Base-by-base conservation (phyloP, 805 yeast genomes). In the Myxozyma geophila region DNA sequence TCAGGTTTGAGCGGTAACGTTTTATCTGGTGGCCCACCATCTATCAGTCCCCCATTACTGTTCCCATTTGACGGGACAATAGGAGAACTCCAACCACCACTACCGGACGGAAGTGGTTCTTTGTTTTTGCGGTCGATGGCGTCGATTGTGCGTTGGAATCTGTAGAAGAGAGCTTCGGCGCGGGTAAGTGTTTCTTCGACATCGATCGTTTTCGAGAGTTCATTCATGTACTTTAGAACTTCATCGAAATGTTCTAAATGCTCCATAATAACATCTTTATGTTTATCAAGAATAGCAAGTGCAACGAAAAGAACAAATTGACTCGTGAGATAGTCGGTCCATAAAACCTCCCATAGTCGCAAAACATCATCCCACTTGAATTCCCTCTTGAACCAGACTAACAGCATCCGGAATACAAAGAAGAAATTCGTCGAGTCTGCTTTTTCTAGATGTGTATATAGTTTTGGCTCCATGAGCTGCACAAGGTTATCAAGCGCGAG, bases 301-400 rank as follows among this genome's bases (percentile, higher is more conserved):
- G 96, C 93, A 70, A 95, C 82, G 72, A 95, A 92, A 43, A 95
- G 76, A 70, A 92, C 96, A 74, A 88, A 92, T 74, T 95, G 98
- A 6, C 95, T 86, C 0, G 93, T 84, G 72, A 90, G 86, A 71
- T 78, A 88, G 76, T 93, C 93, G 0, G 98, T 93, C 87, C 95
- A 90, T 53, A 95, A 79, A 1, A 89, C 86, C 73, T 93, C 99
- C 98, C 98, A 93, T n/a, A 93, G 80, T 36, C 83, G 79, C 72
- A 89, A 77, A 0, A 90, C 89, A 59, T 90, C 90, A 54, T 83
- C 84, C 83, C 93, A 89, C 35, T 82, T 83, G 67, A 95, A 87
- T 72, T 95, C 99, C 55, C 99, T 84, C 74, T 95, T 95, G 74
- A 84, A 95, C 97, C 97, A 92, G 1, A 95, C 98, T 46, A 95